Evolutionary conservation across 345 rosid species (phyloP).

Genomic region (Linum trigynum): DNA sequence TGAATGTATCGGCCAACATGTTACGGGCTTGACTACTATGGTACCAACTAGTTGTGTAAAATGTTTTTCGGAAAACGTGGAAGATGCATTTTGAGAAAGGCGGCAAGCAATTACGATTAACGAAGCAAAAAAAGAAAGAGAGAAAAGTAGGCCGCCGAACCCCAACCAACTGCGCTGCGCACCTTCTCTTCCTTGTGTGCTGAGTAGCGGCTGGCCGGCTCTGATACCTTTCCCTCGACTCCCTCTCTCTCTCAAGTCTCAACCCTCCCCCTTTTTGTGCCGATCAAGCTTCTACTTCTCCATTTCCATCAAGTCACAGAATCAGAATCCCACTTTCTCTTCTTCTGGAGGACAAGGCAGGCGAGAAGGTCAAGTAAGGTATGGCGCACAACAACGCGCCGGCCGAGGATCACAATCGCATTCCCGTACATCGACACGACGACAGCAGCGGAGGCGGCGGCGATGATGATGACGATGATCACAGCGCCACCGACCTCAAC

Average conservation of each 20-base stretch:
- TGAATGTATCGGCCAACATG: too few species aligned
- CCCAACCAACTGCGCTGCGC: neutral
- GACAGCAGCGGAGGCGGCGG: neutral
- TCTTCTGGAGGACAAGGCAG: neutral
- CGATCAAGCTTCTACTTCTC: neutral
- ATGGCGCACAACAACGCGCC: neutral
- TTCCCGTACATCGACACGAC: neutral
- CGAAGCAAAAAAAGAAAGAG: too few species aligned
- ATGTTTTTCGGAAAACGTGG: too few species aligned
- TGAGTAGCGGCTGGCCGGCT: neutral
- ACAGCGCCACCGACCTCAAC: too few species aligned
- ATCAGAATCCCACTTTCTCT: neutral
- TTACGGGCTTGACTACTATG: too few species aligned
- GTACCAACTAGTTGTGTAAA: too few species aligned
- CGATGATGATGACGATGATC: neutral
- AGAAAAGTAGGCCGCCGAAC: neutral
- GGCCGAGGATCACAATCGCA: neutral
- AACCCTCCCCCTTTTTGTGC: too few species aligned
- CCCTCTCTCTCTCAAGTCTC: neutral
- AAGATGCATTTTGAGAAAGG: neutral
- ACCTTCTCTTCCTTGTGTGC: neutral
- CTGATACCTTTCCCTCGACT: neutral
- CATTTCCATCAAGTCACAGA: neutral
- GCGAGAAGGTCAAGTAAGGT: neutral
- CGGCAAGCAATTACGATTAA: neutral